Conservation (phyloP, 495 filamentous ascomycete species). For the Paragyromitra xinjiangensis region DNA sequence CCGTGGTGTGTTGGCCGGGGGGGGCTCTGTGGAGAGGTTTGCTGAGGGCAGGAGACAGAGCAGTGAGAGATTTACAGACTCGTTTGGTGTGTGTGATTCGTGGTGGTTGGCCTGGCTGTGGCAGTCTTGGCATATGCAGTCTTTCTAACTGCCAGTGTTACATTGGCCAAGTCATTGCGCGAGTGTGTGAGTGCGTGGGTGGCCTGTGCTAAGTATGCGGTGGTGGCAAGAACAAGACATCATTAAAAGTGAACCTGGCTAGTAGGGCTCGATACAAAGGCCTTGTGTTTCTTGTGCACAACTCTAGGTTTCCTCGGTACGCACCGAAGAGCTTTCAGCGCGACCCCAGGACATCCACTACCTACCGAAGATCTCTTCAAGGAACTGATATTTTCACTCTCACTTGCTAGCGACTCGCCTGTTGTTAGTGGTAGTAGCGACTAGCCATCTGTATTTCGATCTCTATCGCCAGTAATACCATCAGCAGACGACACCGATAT, state of each 20-base stretch:
- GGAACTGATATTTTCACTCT: background rate
- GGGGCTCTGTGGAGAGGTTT: slow-evolving; percentile 37
- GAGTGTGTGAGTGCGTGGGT: slow-evolving; percentile 3
- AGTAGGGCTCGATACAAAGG: slow-evolving; percentile 32
- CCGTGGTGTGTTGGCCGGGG: slow-evolving; percentile 45
- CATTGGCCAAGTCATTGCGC: slow-evolving; percentile 35
- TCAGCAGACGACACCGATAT: background rate
- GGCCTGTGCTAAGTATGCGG: background rate
- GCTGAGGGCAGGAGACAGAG: slow-evolving; percentile 23
- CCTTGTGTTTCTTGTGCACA: slow-evolving; percentile 24
- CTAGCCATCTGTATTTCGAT: background rate
- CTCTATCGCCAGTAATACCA: background rate
- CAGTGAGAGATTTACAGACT: slow-evolving; percentile 41
- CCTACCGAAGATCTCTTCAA: slow-evolving; percentile 3
- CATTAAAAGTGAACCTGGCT: slow-evolving; percentile 1
- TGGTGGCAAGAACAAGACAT: slow-evolving; percentile 24
- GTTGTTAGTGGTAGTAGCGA: background rate
- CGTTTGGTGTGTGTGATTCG: slow-evolving; percentile 34
- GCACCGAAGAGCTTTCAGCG: background rate
- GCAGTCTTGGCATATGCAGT: slow-evolving; percentile 44
- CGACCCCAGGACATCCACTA: background rate
- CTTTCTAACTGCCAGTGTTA: slow-evolving; percentile 27
- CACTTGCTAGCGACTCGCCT: background rate
- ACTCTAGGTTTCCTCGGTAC: background rate
- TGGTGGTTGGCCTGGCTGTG: slow-evolving; percentile 45